Percentiles rank a stretch among this genome's conserved stretches.
These are phyloP conservation scores for Paraconiothyrium sp. DNA, from an alignment of 2,329 filamentous ascomycete species.

Conservation along the genomic window DNA sequence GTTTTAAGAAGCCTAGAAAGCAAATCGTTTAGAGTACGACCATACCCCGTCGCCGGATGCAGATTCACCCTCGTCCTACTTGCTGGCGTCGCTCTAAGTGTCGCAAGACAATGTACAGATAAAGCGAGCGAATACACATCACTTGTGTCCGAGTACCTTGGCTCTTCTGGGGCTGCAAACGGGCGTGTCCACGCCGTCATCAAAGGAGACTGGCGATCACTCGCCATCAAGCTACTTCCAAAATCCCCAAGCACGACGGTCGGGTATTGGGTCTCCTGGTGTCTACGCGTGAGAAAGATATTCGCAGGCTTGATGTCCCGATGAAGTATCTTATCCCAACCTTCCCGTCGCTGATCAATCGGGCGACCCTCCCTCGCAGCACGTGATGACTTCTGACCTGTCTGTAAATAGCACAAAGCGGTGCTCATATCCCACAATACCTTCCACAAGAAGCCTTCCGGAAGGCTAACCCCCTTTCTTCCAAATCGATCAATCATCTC, in stretches of 20 bases:
- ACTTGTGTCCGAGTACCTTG: not conserved
- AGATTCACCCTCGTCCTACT: not conserved
- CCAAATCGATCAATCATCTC: conserved; percentile 15
- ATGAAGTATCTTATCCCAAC: conserved; percentile 25
- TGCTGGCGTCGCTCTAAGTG: not conserved
- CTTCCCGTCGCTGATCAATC: not conserved
- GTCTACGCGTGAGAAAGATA: conserved; percentile 23
- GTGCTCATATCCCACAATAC: conserved; percentile 23
- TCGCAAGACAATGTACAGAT: conserved; percentile 8
- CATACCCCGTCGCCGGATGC: not conserved
- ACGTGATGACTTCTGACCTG: conserved; percentile 14
- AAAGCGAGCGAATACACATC: conserved; percentile 13
- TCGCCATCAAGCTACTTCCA: conserved; percentile 14
- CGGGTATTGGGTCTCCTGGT: conserved; percentile 13
- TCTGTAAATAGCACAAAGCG: conserved; percentile 24
- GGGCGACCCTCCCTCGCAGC: not conserved
- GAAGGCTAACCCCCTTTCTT: not conserved
- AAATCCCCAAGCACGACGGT: conserved; percentile 26
- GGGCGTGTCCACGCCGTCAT: conserved; percentile 2
- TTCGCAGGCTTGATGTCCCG: conserved; percentile 32
- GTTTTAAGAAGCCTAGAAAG: not conserved
- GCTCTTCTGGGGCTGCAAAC: conserved; percentile 12
- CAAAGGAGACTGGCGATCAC: not conserved
- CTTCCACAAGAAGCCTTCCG: conserved; percentile 28
- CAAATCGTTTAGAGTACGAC: not conserved